Evolutionary conservation across 176 grass and related monocot genomes (phyloP).

Genomic region (Echinochloa phyllopogon): DNA sequence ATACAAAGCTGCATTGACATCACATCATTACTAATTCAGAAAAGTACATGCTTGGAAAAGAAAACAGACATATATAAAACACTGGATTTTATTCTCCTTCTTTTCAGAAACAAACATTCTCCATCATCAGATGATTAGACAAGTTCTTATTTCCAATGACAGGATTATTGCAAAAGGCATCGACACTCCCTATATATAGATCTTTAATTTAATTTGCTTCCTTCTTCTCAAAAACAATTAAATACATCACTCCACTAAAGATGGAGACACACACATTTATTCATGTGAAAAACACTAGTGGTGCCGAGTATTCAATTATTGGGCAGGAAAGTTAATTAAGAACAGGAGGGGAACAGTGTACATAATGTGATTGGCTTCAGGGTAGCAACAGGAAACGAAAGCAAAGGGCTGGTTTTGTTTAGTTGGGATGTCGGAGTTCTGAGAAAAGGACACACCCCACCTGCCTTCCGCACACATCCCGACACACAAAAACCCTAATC

Average conservation of each 20-base stretch:
- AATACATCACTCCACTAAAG: background rate
- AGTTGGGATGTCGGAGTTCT: conserved; percentile 54
- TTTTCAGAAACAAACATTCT: conserved; percentile 21
- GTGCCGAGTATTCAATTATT: background rate
- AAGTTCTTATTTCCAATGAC: background rate
- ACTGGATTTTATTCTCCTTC: background rate
- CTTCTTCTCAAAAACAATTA: background rate
- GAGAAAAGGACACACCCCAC: conserved; percentile 55
- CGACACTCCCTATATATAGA: background rate
- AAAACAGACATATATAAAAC: background rate
- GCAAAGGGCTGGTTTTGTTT: conserved; percentile 47
- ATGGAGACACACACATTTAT: conserved; percentile 15
- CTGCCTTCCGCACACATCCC: conserved; percentile 35
- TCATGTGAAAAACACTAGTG: conserved; percentile 17
- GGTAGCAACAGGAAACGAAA: conserved; percentile 19
- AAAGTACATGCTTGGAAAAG: background rate
- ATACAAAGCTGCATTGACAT: background rate
- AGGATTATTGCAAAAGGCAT: background rate
- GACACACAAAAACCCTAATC: conserved; percentile 61
- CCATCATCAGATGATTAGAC: background rate
- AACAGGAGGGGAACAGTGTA: background rate
- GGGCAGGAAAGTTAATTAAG: background rate
- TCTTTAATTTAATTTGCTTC: background rate
- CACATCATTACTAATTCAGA: background rate
- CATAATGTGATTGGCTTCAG: conserved; percentile 12